phyloP scores from a whole-genome alignment of 75 land plant genomes.

The Pinus tabuliformis region DNA sequence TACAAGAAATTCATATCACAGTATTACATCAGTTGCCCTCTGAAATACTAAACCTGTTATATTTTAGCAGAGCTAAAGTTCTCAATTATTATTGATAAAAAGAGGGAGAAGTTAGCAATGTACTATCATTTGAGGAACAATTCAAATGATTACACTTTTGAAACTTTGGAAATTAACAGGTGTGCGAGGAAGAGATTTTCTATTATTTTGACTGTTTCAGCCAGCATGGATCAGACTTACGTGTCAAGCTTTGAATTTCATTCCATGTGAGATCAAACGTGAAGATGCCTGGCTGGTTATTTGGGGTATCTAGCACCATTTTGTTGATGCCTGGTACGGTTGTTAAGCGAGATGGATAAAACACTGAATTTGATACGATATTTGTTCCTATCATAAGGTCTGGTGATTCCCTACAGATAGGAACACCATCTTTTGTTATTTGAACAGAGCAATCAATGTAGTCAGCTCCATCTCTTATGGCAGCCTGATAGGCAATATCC shows the following conservation, averaged over 20 bases:
- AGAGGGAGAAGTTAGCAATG: no score
- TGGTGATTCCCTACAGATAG: conserved; percentile 53
- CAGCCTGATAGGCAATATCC: conserved; percentile 63
- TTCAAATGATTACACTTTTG: not conserved
- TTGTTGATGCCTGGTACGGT: conserved; percentile 34
- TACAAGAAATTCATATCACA: not conserved
- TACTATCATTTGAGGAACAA: no score
- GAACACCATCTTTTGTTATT: conserved; percentile 77
- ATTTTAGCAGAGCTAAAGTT: no score
- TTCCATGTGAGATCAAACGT: conserved; percentile 80
- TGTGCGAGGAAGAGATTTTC: no score
- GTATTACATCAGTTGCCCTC: not conserved
- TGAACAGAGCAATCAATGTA: conserved; percentile 85
- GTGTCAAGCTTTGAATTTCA: conserved; percentile 70
- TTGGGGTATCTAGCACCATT: no score
- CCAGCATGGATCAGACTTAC: conserved; percentile 24
- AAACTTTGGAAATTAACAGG: not conserved
- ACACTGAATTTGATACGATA: conserved; percentile 24
- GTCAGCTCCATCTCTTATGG: conserved; percentile 75
- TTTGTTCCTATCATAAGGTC: conserved; percentile 54
- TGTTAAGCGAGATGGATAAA: conserved; percentile 20
- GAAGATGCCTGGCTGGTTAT: conserved; percentile 25
- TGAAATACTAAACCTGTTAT: not conserved
- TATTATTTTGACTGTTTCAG: no score
- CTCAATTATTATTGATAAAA: no score